Percentiles rank a stretch among this genome's conserved stretches.
Evolutionary conservation across 306 rosid genomes (phyloP).

Genomic region (Cicer bijugum): DNA sequence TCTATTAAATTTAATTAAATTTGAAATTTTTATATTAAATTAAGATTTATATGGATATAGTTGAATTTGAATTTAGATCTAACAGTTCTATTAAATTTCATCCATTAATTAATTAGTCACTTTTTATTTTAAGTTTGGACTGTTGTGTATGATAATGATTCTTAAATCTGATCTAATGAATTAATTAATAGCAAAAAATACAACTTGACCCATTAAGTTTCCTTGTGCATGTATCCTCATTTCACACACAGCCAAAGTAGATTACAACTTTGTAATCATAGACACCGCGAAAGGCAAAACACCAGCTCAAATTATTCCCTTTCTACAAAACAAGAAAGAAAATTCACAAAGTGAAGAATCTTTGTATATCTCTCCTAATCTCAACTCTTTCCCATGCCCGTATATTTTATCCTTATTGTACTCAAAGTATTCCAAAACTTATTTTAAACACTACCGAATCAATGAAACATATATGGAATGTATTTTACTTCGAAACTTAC

Average conservation of each 20-base stretch:
- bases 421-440: background rate
- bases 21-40: background rate
- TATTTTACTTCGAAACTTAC: too few relatives aligned
- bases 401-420: slow-evolving; percentile 47
- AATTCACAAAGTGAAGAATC: slow-evolving; percentile 53
- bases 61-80: background rate
- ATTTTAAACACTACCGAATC: too few relatives aligned
- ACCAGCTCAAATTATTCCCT: slow-evolving; percentile 52
- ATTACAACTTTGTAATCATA: slow-evolving; percentile 20
- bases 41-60: background rate
- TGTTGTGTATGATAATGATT: background rate
- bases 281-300: slow-evolving; percentile 33
- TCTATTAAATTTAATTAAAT: too few relatives aligned
- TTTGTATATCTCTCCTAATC: slow-evolving; percentile 52
- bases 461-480: too few relatives aligned
- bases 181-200: slow-evolving; percentile 17
- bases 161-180: background rate
- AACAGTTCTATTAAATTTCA: background rate
- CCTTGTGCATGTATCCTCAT: slow-evolving; percentile 10
- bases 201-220: background rate
- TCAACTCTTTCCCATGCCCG: slow-evolving; percentile 46
- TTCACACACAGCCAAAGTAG: slow-evolving; percentile 13
- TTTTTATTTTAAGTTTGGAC: background rate
- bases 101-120: background rate
- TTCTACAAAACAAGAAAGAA: slow-evolving; percentile 45